Evolutionary conservation across 2,329 filamentous ascomycete species (phyloP).

Genomic region (Fusarium chuoi): DNA sequence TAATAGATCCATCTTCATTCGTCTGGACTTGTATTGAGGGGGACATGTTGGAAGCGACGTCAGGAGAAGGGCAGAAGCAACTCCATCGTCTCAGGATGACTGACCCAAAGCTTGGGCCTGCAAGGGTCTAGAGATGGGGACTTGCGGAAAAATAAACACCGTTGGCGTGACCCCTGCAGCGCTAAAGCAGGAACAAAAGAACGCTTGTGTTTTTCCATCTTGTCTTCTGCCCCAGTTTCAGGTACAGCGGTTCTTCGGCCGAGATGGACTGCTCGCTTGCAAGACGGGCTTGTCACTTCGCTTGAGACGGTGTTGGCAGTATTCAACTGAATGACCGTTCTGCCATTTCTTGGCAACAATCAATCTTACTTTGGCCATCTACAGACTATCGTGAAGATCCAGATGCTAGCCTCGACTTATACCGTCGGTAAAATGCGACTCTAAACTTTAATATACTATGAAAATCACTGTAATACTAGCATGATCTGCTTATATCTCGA

Average conservation of each 20-base stretch:
- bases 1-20: neutral
- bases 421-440: neutral
- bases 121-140: neutral
- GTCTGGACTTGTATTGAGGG: neutral
- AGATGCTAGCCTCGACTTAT: neutral
- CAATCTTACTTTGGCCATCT: neutral
- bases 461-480: neutral
- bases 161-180: conserved; percentile 6
- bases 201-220: conserved; percentile 18
- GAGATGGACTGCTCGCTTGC: conserved; percentile 3
- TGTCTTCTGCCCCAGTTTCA: conserved; percentile 33
- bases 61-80: neutral
- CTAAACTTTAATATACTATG: neutral
- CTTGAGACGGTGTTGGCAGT: conserved; percentile 1
- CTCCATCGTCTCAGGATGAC: conserved; percentile 6
- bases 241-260: conserved; percentile 32
- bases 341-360: neutral
- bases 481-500: conserved; percentile 24
- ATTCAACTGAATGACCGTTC: neutral
- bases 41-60: neutral
- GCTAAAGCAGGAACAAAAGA: conserved; percentile 37
- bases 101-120: neutral
- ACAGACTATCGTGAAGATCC: neutral
- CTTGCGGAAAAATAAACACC: conserved; percentile 31
- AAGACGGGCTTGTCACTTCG: neutral